phyloP scores from a whole-genome alignment of 2,329 filamentous ascomycete species.

The Trichoderma afroharzianum region DNA sequence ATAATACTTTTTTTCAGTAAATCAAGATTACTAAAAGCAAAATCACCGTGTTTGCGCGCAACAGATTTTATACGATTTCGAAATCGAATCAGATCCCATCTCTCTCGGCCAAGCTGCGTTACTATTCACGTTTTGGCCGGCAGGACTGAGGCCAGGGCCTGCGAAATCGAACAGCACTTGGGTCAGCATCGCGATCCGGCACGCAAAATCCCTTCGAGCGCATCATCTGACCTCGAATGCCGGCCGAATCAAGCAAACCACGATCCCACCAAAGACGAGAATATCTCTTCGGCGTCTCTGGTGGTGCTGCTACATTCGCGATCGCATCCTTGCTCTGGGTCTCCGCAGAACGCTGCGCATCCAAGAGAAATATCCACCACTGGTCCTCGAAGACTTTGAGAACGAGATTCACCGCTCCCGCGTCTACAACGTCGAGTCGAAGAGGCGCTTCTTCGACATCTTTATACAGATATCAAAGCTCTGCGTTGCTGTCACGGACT shows the following conservation, averaged over 20 bases:
- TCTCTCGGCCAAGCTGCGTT: background rate
- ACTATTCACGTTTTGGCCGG: slow-evolving; percentile 13
- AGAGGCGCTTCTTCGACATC: background rate
- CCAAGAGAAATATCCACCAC: slow-evolving; percentile 24
- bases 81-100: slow-evolving; percentile 5
- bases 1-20: no score
- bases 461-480: slow-evolving; percentile 9
- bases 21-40: background rate
- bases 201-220: slow-evolving; percentile 24
- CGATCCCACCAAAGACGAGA: slow-evolving; percentile 34
- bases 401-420: slow-evolving; percentile 10
- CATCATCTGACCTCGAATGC: background rate
- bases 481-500: background rate
- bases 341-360: slow-evolving; percentile 46
- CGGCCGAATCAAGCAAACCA: background rate
- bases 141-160: background rate
- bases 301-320: slow-evolving; percentile 52
- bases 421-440: slow-evolving; percentile 9
- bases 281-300: slow-evolving; percentile 37
- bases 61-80: slow-evolving; percentile 16
- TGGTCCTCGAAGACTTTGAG: slow-evolving; percentile 39
- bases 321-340: slow-evolving; percentile 46
- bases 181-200: slow-evolving; percentile 10
- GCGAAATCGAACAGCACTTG: background rate
- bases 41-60: background rate